These are phyloP conservation scores for Fusarium miscanthi DNA, from an alignment of 2,329 filamentous ascomycete species.

Conservation along the genomic window DNA sequence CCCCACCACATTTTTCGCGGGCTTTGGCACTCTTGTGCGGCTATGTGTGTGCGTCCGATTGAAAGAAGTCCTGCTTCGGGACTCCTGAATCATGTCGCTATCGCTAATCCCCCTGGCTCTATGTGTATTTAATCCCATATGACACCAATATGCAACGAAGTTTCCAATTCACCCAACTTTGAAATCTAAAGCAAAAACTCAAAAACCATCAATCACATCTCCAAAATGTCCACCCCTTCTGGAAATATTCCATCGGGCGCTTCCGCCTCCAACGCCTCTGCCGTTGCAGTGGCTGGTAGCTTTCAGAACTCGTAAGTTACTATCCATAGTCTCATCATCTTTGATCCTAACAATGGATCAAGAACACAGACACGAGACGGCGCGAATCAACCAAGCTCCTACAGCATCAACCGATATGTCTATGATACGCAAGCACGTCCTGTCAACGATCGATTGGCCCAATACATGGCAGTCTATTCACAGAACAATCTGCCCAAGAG, in stretches of 20 bases:
- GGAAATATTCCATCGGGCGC: neutral
- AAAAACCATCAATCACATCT: neutral
- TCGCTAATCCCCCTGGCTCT: neutral
- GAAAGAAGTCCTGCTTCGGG: neutral
- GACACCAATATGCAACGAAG: neutral
- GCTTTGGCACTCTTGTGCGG: neutral
- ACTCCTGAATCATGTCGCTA: neutral
- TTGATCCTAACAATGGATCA: neutral
- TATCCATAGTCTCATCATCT: rapidly evolving
- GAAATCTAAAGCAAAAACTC: neutral
- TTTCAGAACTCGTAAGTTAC: neutral
- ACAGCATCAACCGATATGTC: neutral
- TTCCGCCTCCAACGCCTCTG: neutral
- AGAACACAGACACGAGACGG: neutral
- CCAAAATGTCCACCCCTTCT: neutral
- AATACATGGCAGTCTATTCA: neutral
- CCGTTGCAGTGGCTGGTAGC: neutral
- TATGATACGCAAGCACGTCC: neutral
- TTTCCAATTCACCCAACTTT: neutral
- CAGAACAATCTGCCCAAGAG: neutral
- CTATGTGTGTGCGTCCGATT: neutral
- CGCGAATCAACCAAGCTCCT: neutral
- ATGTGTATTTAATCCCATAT: neutral
- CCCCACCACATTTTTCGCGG: neutral
- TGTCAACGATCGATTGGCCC: neutral